A percentile compares a stretch with the other conserved stretches of the same genome.
These are phyloP conservation scores for Globisporangium emineosum DNA, from an alignment of 352 stramenopile genomes.

Conservation along the genomic window DNA sequence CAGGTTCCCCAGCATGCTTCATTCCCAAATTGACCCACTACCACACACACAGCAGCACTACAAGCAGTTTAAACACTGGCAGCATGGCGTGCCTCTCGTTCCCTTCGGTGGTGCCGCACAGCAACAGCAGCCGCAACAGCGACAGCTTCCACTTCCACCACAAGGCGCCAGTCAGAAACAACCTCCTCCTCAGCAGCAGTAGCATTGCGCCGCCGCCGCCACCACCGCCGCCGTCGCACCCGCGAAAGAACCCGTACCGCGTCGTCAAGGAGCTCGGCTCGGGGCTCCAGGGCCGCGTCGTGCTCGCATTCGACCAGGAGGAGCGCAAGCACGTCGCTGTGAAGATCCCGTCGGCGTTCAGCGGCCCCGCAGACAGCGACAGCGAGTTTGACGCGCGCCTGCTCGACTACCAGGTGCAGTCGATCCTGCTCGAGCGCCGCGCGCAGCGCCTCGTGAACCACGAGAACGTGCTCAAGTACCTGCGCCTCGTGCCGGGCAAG, in stretches of 20 bases:
- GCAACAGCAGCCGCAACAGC: neutral
- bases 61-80: neutral
- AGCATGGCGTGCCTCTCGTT: conserved; percentile 10
- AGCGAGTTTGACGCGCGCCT: conserved; percentile 26
- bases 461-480: conserved; percentile 52
- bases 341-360: conserved; percentile 65
- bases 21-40: conserved; percentile 6
- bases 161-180: neutral
- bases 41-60: conserved; percentile 2
- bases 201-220: neutral
- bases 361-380: conserved; percentile 12
- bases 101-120: conserved; percentile 1
- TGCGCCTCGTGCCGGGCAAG: conserved; percentile 37
- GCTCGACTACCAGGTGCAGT: conserved; percentile 62
- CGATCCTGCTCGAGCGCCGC: conserved; percentile 61
- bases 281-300: conserved; percentile 59
- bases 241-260: conserved; percentile 31
- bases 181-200: neutral
- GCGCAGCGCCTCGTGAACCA: conserved; percentile 52
- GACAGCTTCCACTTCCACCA: conserved; percentile 7
- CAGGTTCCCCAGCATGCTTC: neutral
- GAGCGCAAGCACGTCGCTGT: conserved; percentile 53
- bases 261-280: conserved; percentile 60
- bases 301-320: conserved; percentile 52
- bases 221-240: neutral